phyloP scores from a whole-genome alignment of 2,329 filamentous ascomycete species.

The Arthrobotrys iridis region DNA sequence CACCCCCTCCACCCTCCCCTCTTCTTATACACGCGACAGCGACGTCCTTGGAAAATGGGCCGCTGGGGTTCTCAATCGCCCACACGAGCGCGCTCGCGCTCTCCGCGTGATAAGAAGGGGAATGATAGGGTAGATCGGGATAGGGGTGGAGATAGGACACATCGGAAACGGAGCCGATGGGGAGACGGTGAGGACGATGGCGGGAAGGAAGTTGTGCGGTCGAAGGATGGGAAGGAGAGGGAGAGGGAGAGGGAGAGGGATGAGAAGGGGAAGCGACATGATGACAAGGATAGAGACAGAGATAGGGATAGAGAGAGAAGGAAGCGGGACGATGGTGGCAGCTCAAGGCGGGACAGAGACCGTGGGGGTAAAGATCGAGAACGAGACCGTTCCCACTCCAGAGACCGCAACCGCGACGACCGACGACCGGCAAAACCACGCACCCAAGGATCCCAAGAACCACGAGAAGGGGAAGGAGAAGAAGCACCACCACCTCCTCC shows the following conservation, averaged over 20 bases:
- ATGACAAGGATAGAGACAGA: slow-evolving; percentile 58
- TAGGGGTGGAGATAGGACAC: neutral
- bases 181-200: slow-evolving; percentile 4
- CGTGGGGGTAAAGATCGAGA: slow-evolving; percentile 8
- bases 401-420: neutral
- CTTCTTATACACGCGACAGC: neutral
- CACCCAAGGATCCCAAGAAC: neutral
- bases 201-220: slow-evolving; percentile 52
- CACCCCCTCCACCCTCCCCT: too few species aligned
- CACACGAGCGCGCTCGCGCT: slow-evolving; percentile 38
- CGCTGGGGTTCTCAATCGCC: slow-evolving; percentile 49
- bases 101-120: slow-evolving; percentile 31
- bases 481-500: slow-evolving; percentile 65
- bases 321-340: slow-evolving; percentile 57
- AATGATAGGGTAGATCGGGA: slow-evolving; percentile 12
- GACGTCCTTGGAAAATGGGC: slow-evolving; percentile 20
- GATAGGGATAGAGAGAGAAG: slow-evolving; percentile 60
- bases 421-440: too few species aligned
- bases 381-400: slow-evolving; percentile 2
- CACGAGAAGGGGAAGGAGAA: slow-evolving; percentile 56
- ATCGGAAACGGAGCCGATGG: slow-evolving; percentile 21
- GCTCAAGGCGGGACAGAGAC: slow-evolving; percentile 8
- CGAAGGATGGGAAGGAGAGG: slow-evolving; percentile 54
- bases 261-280: slow-evolving; percentile 59
- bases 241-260: slow-evolving; percentile 54